These are phyloP conservation scores for Mycena vulgaris DNA, from an alignment of 768 basidiomycete genomes.

Conservation along the genomic window DNA sequence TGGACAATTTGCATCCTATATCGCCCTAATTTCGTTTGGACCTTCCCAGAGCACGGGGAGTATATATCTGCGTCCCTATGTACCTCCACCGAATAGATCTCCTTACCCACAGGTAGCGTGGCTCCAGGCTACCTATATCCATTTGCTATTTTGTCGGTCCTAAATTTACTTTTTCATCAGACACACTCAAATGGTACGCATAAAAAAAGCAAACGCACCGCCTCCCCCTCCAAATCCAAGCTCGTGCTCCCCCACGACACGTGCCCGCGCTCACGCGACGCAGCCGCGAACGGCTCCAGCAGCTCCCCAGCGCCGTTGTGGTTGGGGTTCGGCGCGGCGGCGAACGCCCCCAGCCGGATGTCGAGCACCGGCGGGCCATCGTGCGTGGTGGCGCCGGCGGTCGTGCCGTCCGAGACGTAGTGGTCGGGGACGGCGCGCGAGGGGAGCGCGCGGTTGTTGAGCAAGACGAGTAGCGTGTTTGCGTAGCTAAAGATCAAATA, in stretches of 20 bases:
- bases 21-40: no score
- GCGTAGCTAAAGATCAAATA: constrained; percentile 26
- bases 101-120: no score
- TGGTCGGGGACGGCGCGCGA: constrained; percentile 7
- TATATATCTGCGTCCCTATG: no score
- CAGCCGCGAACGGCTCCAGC: background rate
- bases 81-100: no score
- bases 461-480: constrained; percentile 44
- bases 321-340: constrained; percentile 20
- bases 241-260: background rate
- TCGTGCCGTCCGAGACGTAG: background rate
- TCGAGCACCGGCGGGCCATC: background rate
- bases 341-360: constrained; percentile 17
- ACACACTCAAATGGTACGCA: no score
- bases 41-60: no score
- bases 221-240: constrained; percentile 5
- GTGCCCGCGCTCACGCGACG: background rate
- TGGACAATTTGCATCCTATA: no score
- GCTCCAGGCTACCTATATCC: no score
- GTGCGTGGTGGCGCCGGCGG: constrained; percentile 3
- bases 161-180: no score
- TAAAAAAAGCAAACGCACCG: constrained; percentile 6
- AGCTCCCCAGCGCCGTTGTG: background rate
- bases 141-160: no score
- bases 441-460: constrained; percentile 43